Conservation (phyloP, 176 grass and related monocot species). For the Otatea glauca region DNA sequence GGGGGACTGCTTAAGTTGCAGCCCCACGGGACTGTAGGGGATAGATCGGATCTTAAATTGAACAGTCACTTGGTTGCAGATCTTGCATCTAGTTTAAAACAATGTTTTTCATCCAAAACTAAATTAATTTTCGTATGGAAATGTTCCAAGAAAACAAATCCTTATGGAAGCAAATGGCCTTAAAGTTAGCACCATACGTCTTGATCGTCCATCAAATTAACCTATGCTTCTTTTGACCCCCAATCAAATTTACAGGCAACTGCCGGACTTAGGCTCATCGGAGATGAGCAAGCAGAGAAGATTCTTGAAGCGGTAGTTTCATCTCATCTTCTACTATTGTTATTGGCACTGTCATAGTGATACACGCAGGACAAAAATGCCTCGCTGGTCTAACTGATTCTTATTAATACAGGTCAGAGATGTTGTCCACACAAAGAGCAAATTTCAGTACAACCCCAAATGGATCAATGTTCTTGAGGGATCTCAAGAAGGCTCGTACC, state of each 20-base stretch:
- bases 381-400: neutral
- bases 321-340: neutral
- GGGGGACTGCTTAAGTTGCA: no score
- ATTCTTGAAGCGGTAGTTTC: slow-evolving; percentile 57
- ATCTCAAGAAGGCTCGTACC: slow-evolving; percentile 62
- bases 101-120: no score
- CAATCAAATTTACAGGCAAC: slow-evolving; percentile 45
- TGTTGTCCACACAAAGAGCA: slow-evolving; percentile 51
- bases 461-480: slow-evolving; percentile 56
- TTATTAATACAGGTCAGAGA: slow-evolving; percentile 36
- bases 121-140: no score
- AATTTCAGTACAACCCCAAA: slow-evolving; percentile 43
- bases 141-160: no score
- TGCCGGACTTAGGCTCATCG: slow-evolving; percentile 48
- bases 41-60: no score
- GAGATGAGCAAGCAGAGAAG: slow-evolving; percentile 44
- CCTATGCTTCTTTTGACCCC: neutral
- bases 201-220: no score
- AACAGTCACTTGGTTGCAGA: no score
- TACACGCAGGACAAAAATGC: neutral
- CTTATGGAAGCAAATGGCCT: no score
- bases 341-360: neutral
- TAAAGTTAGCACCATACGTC: no score
- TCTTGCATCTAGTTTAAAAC: no score
- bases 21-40: no score